Evolutionary conservation across 1,284 basidiomycete species (phyloP).

Genomic region (Moniliella sp.): DNA sequence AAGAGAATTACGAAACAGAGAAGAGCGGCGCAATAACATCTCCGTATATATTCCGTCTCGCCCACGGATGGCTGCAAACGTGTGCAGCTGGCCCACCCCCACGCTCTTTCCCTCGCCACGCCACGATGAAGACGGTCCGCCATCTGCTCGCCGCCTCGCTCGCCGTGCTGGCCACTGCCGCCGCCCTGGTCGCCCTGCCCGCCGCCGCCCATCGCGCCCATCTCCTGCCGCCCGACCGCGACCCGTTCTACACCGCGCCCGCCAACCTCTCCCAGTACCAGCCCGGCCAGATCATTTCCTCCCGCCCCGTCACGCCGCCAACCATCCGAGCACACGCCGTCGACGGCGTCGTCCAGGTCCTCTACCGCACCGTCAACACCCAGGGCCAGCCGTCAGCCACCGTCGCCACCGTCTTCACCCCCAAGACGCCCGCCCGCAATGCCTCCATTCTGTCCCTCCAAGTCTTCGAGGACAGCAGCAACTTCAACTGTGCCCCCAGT

Average conservation of each 20-base stretch:
- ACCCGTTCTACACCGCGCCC: slow-evolving; percentile 16
- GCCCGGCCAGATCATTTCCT: slow-evolving; percentile 11
- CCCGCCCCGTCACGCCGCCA: slow-evolving; percentile 5
- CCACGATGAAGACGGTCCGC: too few relatives aligned
- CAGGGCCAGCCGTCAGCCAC: slow-evolving; percentile 10
- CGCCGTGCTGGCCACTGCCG: slow-evolving; percentile 1
- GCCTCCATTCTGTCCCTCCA: slow-evolving; percentile 1
- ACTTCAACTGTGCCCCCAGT: slow-evolving; percentile 1
- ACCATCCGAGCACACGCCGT: neutral
- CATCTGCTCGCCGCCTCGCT: neutral
- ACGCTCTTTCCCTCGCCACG: too few relatives aligned
- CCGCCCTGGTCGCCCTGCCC: neutral
- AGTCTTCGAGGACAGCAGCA: neutral
- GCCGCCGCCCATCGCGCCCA: neutral
- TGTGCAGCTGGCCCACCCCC: too few relatives aligned
- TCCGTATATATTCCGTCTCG: too few relatives aligned
- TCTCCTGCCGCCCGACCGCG: slow-evolving; percentile 5
- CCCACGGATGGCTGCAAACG: too few relatives aligned
- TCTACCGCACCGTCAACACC: slow-evolving; percentile 10
- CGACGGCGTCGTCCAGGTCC: slow-evolving; percentile 11
- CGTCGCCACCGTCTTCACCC: slow-evolving; percentile 10
- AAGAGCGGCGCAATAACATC: too few relatives aligned
- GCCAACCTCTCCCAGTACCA: slow-evolving; percentile 3
- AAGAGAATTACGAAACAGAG: too few relatives aligned
- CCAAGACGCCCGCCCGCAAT: slow-evolving; percentile 2